A percentile compares a stretch with the other conserved stretches of the same genome.
Evolutionary conservation across 495 filamentous ascomycete genomes (phyloP).

Genomic region (Neurospora sp.): DNA sequence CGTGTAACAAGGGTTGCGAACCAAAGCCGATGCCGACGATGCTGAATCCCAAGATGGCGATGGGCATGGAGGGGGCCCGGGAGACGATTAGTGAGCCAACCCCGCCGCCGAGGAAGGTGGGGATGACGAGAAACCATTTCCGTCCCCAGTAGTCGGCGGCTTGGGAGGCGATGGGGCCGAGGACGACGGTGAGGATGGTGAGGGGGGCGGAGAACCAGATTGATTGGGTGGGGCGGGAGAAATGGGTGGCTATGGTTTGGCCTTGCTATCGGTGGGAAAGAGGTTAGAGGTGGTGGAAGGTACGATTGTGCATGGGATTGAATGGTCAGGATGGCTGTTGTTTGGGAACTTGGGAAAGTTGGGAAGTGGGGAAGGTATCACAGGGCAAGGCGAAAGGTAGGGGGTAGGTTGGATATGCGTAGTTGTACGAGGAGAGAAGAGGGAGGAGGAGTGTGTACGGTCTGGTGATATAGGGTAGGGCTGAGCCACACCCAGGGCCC

Average conservation of each 20-base stretch:
- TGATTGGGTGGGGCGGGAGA: slow-evolving; percentile 5
- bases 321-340: too few species aligned
- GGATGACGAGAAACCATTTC: slow-evolving; percentile 24
- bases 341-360: too few species aligned
- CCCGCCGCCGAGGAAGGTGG: slow-evolving; percentile 15
- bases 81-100: slow-evolving; percentile 22
- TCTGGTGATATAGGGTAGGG: too few species aligned
- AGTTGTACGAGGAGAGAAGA: too few species aligned
- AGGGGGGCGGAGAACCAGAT: slow-evolving; percentile 21
- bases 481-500: too few species aligned
- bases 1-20: slow-evolving; percentile 25
- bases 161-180: slow-evolving; percentile 23
- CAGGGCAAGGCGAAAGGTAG: too few species aligned
- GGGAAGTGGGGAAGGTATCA: too few species aligned
- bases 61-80: slow-evolving; percentile 19
- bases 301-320: too few species aligned
- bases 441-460: too few species aligned
- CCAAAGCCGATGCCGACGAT: slow-evolving; percentile 20
- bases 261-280: slow-evolving; percentile 10
- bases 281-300: background rate
- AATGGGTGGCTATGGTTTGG: slow-evolving; percentile 14
- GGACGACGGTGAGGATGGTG: slow-evolving; percentile 22
- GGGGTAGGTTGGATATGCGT: too few species aligned
- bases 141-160: slow-evolving; percentile 31
- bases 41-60: slow-evolving; percentile 23